Percentiles rank a stretch among this genome's conserved stretches.
phyloP scores from a whole-genome alignment of 208 protist genomes.

The Trypanosoma conorhini region DNA sequence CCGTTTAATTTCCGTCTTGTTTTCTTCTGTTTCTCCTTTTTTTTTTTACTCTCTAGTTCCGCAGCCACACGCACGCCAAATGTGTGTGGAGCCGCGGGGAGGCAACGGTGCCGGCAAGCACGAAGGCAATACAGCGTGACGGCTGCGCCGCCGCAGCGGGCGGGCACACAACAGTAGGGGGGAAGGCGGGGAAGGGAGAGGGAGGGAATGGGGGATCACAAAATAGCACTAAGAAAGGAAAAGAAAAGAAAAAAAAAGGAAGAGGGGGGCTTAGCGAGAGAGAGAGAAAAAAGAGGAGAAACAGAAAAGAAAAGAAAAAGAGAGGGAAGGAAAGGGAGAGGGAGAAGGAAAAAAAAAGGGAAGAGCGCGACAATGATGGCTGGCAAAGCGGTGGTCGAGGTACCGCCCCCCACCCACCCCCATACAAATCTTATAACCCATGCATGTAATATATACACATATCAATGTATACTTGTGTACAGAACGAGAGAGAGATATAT shows the following conservation, averaged over 20 bases:
- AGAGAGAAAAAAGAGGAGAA: constrained; percentile 19
- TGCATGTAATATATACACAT: neutral
- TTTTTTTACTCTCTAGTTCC: too few species aligned
- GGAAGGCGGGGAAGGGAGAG: neutral
- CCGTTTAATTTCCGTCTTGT: too few species aligned
- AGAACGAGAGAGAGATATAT: neutral
- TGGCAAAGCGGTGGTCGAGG: neutral
- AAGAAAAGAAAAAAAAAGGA: neutral
- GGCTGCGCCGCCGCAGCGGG: too few species aligned
- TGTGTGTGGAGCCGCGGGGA: neutral
- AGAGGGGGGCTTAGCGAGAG: neutral
- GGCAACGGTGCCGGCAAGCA: neutral
- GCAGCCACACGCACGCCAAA: neutral
- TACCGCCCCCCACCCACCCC: neutral
- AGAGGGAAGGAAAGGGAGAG: neutral
- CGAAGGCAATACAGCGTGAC: neutral
- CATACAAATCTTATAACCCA: neutral
- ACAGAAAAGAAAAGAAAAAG: constrained; percentile 1
- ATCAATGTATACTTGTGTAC: neutral
- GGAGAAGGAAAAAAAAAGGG: constrained; percentile 8
- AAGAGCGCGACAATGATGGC: neutral
- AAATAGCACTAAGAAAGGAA: neutral
- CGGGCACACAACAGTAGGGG: neutral
- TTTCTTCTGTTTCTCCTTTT: neutral
- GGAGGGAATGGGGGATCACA: neutral